Base-by-base conservation (phyloP, 2,329 filamentous ascomycete genomes). In the Penicillium griseofulvum region DNA sequence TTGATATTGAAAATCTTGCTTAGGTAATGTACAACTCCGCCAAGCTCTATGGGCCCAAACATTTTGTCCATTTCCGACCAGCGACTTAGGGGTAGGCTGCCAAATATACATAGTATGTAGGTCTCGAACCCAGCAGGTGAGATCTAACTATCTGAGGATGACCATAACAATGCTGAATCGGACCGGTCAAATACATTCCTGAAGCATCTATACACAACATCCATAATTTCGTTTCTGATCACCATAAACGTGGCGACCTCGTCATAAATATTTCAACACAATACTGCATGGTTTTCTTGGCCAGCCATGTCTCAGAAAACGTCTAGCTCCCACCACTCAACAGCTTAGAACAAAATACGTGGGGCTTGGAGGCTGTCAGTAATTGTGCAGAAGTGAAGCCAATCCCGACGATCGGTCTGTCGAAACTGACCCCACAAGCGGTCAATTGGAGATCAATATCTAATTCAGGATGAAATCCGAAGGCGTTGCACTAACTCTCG, bases 1-100 rank as follows among this genome's bases (percentile, higher is more conserved):
- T 62, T 62, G 59, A 28, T 49, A 28, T 24, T 10, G 14, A 56
- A 51, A 39, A 31, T n/a, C 24, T 22, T 1, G 49, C 29, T 53
- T 53, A 49, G 12, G 34, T 49, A 53, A 53, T 2, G n/a, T 43
- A 7, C 41, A 33, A 14, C n/a, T 44, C 7, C 12, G 42, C 28
- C 17, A 31, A 22, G 5, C 1, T 22, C 43, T 45, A 22, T 9
- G n/a, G 41, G 3, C n/a, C 7, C n/a, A 22, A 28, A 33, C 28
- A 24, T 22, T n/a, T 16, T 10, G 17, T 22, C 43, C 6, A 31
- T 29, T 44, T 12, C 29, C 6, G n/a, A 29, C 11, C 26, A 1
- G 4, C 26, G 6, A 19, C n/a, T 24, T 29, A 44, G 28, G 28
- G 43, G 5, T 11, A 33, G 28, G 17, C 9, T 16, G 19, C 17